phyloP scores from a whole-genome alignment of 257 asterid species.

The Leonotis leonurus region DNA sequence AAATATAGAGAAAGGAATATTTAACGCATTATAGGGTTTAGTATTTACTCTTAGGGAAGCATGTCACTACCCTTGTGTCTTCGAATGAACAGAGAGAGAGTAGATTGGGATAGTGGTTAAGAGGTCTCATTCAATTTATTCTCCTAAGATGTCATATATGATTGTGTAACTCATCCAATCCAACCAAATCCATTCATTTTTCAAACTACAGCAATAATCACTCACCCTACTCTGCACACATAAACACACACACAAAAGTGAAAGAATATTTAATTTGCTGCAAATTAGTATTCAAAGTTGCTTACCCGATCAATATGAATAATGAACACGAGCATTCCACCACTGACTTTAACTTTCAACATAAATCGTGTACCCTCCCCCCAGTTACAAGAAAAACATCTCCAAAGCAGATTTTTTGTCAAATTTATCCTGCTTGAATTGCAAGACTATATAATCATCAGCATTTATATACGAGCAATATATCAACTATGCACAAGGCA shows the following conservation, averaged over 20 bases:
- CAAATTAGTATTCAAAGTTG: not conserved
- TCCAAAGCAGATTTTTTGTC: not conserved
- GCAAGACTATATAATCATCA: not conserved
- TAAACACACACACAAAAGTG: too few species aligned
- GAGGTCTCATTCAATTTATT: not conserved
- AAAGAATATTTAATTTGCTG: not conserved
- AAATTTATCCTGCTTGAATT: not conserved
- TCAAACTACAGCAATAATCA: not conserved
- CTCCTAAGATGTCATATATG: not conserved
- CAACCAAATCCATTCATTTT: not conserved
- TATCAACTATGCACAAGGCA: not conserved
- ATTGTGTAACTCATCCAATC: not conserved
- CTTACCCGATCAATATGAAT: not conserved
- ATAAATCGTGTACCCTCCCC: not conserved
- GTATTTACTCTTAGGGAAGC: not conserved
- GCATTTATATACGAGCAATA: not conserved
- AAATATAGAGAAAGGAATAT: not conserved
- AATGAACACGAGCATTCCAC: not conserved
- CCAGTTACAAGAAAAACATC: not conserved
- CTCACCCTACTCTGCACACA: not conserved
- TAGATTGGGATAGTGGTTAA: not conserved
- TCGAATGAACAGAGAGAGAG: not conserved
- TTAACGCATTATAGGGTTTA: slow-evolving; percentile 6
- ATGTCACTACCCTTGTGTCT: not conserved
- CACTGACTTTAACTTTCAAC: not conserved